Base-by-base conservation (phyloP, 2,329 filamentous ascomycete genomes). In the Pyrenochaeta sp. region DNA sequence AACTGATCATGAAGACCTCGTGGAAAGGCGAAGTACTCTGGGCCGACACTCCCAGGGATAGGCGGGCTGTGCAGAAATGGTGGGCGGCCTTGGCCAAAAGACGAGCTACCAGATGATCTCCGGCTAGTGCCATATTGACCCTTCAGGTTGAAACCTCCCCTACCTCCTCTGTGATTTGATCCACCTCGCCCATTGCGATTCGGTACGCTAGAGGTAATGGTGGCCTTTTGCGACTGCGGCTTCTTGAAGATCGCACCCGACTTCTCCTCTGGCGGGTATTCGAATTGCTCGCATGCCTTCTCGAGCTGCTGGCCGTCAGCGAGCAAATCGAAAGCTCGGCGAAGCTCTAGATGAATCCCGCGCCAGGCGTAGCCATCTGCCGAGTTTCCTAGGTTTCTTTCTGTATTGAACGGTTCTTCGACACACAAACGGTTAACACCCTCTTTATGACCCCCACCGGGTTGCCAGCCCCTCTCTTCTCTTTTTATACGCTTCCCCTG, bases 331-430 rank as follows among this genome's bases (percentile, higher is more conserved):
- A 97, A 98, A 0, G 95, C 95, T 65, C 93, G 86, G 60, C 95
- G 88, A 49, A 99, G 82, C 78, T 99, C 95, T 65, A 92, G 78
- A 75, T 99, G 95, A 30, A 99, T 86, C 1, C 95, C 95, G 50
- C 91, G 88, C 79, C 97, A 97, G 0, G 95, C 94, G 43, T 91
- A 96, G 74, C 97, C 93, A 74, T 99, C 95, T 8, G 93, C 95
- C 1, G 95, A 98, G 70, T 99, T 99, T 42, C 93, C 95, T 45
- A 99, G 83, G 75, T 99, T 99, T 42, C 95, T 88, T 36, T 85
- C 85, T 3, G 85, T 90, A 71, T 97, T 99, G 83, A 99, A 99
- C 0, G 95, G 95, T 76, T 99, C 95, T 75, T 99, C 95, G 10
- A 99, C 92, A 74, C 94, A 97, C 32, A 99, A 84, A 62, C 91